Percentiles rank a stretch among this genome's conserved stretches.
Conservation (phyloP, 1,284 basidiomycete species). For the Naganishia cerealis region DNA sequence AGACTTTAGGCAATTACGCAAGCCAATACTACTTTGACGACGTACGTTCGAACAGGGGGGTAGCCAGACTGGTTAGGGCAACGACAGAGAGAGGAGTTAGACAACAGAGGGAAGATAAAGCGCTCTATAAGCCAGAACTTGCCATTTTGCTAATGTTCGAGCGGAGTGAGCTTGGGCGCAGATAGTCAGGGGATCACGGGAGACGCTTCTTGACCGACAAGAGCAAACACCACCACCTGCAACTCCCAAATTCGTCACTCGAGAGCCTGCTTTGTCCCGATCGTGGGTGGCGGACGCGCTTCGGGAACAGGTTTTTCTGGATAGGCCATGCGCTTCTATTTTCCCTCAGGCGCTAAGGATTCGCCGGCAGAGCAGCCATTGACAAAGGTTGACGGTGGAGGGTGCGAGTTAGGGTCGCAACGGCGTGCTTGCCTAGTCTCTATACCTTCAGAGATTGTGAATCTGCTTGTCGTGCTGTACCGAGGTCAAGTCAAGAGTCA, state of each 20-base stretch:
- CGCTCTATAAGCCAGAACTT: background rate
- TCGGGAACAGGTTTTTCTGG: conserved; percentile 6
- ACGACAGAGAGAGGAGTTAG: background rate
- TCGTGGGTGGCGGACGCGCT: conserved; percentile 23
- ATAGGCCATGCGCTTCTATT: conserved; percentile 5
- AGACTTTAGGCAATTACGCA: background rate
- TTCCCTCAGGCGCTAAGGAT: background rate
- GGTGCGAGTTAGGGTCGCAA: background rate
- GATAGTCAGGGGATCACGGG: background rate
- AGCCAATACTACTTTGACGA: background rate
- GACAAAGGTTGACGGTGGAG: background rate
- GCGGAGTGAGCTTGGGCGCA: background rate
- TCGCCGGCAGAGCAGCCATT: background rate
- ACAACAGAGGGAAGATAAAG: background rate
- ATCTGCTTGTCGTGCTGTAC: background rate
- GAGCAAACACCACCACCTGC: background rate
- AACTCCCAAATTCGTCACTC: background rate
- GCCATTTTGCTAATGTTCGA: conserved; percentile 3
- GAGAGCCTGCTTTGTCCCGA: conserved; percentile 5
- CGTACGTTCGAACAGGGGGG: background rate
- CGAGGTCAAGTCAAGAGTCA: conserved; percentile 1
- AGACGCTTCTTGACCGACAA: background rate
- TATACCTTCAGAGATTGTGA: background rate
- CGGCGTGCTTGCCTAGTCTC: background rate
- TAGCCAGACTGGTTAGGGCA: background rate